Conservation (phyloP, 768 basidiomycete genomes). For the Suillus subluteus region DNA sequence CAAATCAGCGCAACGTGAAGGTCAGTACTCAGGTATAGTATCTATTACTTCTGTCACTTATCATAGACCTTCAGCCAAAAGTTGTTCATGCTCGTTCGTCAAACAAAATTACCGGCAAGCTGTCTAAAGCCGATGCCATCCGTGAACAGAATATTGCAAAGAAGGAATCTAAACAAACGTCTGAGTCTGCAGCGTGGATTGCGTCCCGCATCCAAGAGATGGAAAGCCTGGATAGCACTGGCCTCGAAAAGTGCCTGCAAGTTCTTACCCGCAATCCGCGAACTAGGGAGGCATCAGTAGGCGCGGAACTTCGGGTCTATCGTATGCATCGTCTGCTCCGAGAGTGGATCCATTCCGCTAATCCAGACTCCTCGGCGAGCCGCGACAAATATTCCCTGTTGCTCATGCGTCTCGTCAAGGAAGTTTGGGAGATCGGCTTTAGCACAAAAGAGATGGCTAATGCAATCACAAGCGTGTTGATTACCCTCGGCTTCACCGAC, state of each 20-base stretch:
- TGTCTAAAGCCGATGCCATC: conserved; percentile 43
- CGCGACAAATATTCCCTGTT: conserved; percentile 51
- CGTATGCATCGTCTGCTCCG: conserved; percentile 53
- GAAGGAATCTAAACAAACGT: conserved; percentile 45
- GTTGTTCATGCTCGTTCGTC: conserved; percentile 19
- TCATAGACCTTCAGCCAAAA: conserved; percentile 16
- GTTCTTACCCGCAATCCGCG: conserved; percentile 50
- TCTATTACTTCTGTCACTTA: neutral
- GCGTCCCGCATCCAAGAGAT: conserved; percentile 46
- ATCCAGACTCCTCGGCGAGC: conserved; percentile 38
- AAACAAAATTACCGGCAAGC: conserved; percentile 33
- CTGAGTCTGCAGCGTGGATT: conserved; percentile 56
- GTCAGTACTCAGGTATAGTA: conserved; percentile 7
- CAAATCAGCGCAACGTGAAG: conserved; percentile 19
- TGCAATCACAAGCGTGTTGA: conserved; percentile 44
- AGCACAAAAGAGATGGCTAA: conserved; percentile 34
- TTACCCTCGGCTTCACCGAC: conserved; percentile 50
- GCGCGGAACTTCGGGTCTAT: conserved; percentile 55
- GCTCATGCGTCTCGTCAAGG: conserved; percentile 53
- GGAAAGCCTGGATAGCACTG: conserved; percentile 32
- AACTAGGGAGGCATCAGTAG: conserved; percentile 45
- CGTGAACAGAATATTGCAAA: conserved; percentile 48
- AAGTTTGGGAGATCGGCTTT: conserved; percentile 40
- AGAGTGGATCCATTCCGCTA: conserved; percentile 53
- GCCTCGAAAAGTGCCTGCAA: conserved; percentile 38